Evolutionary conservation across 176 grass and related monocot genomes (phyloP), one percentile per base, ranked within the genome.

Genomic region (Thalia dealbata): DNA sequence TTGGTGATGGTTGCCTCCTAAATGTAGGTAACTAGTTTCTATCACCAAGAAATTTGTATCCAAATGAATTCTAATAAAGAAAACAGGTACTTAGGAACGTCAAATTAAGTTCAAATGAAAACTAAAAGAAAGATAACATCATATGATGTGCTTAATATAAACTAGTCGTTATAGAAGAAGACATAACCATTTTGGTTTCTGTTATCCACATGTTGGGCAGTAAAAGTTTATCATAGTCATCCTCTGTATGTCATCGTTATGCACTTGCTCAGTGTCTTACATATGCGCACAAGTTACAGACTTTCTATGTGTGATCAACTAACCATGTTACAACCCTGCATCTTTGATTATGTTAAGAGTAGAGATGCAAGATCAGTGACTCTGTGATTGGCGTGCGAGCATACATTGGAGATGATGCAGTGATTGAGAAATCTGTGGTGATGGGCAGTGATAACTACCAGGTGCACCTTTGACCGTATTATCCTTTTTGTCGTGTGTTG

Each of bases 1-100:
- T 77, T 42, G 75, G 75, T 77, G 63, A 77, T 38, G 75, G 75
- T 0, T 77, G 75, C 19, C 64, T 77, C 50, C 45, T 77, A 35
- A 67, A 56, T 67, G 75, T 77, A 77, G 46, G 75, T 77, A 27
- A 64, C 21, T 55, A 52, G 35, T 21, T 64, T 42, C 72, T 21
- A 50, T 75, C 23, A 27, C 50, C 6, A 56, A 62, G 7, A 50
- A 45, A 10, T 44, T 63, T n/a, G 14, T 30, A 24, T 3, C 25
- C 23, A 13, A 30, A 42, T 10, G 11, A 35, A 38, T 50, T 50
- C 6, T 50, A 71, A 14, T 10, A 51, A 24, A 11, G 0, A 18
- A 14, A 55, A 55, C 52, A 55, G 18, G 15, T 38, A 4, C 32
- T 4, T 38, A 48, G 45, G 45, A 10, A 10, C 45, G 11, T 2